Percentiles rank a stretch among this genome's conserved stretches.
These are phyloP conservation scores for Geranium rotundifolium DNA, from an alignment of 345 rosid genomes.

Conservation along the genomic window DNA sequence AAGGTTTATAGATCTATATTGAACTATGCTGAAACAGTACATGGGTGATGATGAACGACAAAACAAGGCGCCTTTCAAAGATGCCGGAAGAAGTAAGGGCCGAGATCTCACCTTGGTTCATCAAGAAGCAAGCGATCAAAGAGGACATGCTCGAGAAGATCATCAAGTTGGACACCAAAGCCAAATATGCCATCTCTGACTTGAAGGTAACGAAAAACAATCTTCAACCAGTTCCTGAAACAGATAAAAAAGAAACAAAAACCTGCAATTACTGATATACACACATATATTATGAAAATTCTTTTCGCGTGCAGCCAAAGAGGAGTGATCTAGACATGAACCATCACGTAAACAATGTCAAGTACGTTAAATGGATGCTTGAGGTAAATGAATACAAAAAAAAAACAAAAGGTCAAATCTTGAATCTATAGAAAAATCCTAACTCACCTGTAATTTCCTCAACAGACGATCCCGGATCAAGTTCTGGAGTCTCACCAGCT, in stretches of 20 bases:
- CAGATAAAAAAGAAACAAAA: too few species aligned
- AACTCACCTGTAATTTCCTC: background rate
- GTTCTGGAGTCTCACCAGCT: constrained; percentile 38
- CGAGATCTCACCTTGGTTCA: constrained; percentile 62
- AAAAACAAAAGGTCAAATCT: background rate
- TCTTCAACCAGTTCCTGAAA: background rate
- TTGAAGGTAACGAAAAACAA: constrained; percentile 28
- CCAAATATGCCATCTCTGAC: constrained; percentile 36
- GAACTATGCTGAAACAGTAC: constrained; percentile 24
- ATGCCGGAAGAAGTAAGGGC: constrained; percentile 57
- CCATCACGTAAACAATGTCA: constrained; percentile 66
- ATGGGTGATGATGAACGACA: constrained; percentile 69
- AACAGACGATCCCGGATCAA: constrained; percentile 44
- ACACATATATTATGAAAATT: background rate
- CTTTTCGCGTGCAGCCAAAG: constrained; percentile 26
- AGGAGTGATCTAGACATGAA: constrained; percentile 63
- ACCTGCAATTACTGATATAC: too few species aligned
- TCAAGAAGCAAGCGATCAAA: constrained; percentile 43
- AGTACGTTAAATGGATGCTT: constrained; percentile 63
- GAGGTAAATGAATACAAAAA: constrained; percentile 29
- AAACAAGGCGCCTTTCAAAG: constrained; percentile 55
- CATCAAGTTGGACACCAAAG: constrained; percentile 36
- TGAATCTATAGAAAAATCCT: background rate
- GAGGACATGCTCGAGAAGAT: constrained; percentile 46
- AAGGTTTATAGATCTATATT: background rate